phyloP scores from a whole-genome alignment of 352 stramenopile species.

The Pythium brachiatum region DNA sequence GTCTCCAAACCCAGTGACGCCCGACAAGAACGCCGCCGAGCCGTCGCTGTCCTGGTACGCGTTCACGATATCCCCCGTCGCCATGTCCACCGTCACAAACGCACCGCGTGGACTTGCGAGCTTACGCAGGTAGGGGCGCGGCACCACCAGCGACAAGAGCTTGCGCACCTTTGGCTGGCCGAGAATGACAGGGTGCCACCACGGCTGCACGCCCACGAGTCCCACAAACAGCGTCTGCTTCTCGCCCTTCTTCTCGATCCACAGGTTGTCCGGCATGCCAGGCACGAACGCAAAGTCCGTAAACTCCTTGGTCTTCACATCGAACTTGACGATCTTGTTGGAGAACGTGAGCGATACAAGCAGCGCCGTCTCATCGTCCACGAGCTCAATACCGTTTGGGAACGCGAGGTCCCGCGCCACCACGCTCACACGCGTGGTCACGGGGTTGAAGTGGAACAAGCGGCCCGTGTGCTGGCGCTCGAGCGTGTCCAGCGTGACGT shows the following conservation, averaged over 20 bases:
- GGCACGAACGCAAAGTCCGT: conserved; percentile 63
- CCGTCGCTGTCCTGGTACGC: conserved; percentile 49
- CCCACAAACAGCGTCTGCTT: conserved; percentile 40
- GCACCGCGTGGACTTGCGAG: conserved; percentile 35
- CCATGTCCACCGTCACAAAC: conserved; percentile 47
- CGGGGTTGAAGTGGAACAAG: conserved; percentile 49
- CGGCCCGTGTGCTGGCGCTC: conserved; percentile 44
- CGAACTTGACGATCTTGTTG: conserved; percentile 59
- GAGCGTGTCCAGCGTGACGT: conserved; percentile 45
- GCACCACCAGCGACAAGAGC: conserved; percentile 47
- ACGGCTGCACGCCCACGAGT: conserved; percentile 32
- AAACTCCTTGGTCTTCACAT: conserved; percentile 37
- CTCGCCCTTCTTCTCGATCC: conserved; percentile 31
- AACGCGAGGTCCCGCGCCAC: conserved; percentile 35
- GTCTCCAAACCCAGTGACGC: conserved; percentile 38
- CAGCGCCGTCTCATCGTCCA: conserved; percentile 35
- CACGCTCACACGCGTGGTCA: conserved; percentile 26
- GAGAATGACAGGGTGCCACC: conserved; percentile 26
- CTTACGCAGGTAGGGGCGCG: conserved; percentile 31
- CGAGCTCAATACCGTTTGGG: conserved; percentile 46
- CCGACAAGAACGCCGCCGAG: conserved; percentile 38
- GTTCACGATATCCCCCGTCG: conserved; percentile 38
- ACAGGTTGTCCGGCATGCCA: conserved; percentile 51
- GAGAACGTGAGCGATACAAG: conserved; percentile 49
- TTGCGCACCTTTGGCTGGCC: conserved; percentile 52